Conservation (phyloP, 805 yeast genomes). For the Saturnispora serradocipensis region DNA sequence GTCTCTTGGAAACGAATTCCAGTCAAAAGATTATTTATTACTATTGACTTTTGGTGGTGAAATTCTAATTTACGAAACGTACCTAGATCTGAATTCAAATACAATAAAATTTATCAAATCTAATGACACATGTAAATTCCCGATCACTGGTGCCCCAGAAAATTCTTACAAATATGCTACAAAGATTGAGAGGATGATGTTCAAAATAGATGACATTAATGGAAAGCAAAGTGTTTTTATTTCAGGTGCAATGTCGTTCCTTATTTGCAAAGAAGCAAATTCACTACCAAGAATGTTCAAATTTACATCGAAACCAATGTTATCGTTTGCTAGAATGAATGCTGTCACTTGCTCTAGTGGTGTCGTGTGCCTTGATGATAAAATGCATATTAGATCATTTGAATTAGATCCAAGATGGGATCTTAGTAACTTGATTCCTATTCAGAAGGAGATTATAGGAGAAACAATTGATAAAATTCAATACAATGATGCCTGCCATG, state of each 20-base stretch:
- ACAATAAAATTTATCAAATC: conserved; percentile 35
- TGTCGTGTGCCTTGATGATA: conserved; percentile 62
- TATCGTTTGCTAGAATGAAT: conserved; percentile 54
- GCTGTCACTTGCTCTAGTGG: conserved; percentile 32
- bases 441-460: conserved; percentile 42
- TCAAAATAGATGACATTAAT: conserved; percentile 47
- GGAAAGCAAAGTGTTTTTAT: conserved; percentile 56
- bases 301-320: conserved; percentile 54
- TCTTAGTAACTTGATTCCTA: conserved; percentile 55
- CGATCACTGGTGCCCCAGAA: conserved; percentile 71
- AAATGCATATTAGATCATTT: conserved; percentile 57
- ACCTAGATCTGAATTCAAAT: conserved; percentile 31
- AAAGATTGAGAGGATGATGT: conserved; percentile 56
- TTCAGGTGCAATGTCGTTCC: conserved; percentile 65
- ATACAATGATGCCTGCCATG: conserved; percentile 57
- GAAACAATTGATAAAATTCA: conserved; percentile 57
- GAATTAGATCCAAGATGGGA: conserved; percentile 36
- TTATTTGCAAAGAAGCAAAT: conserved; percentile 54
- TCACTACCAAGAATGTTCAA: conserved; percentile 58
- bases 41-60: conserved; percentile 79
- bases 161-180: conserved; percentile 66
- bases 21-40: conserved; percentile 54
- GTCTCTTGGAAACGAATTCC: conserved; percentile 50
- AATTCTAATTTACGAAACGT: conserved; percentile 54
- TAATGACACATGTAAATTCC: conserved; percentile 33